Evolutionary conservation across 2,329 filamentous ascomycete species (phyloP).

Genomic region (Monosporascus sp.): DNA sequence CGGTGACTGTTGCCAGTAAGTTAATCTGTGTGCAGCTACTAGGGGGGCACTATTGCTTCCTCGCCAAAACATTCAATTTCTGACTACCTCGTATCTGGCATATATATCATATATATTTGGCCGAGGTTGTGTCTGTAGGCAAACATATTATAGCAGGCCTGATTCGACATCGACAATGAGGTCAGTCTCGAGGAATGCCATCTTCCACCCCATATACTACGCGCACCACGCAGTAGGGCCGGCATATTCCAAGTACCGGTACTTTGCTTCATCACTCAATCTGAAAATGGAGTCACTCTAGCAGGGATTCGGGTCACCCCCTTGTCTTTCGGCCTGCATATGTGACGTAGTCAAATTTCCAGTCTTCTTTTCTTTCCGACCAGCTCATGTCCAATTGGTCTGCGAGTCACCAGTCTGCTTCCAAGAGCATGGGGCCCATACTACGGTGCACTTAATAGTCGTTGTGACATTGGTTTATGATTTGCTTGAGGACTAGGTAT

Average conservation of each 20-base stretch:
- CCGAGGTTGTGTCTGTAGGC: no score
- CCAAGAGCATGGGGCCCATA: not conserved
- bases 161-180: not conserved
- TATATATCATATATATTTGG: no score
- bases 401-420: not conserved
- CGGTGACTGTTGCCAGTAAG: not conserved
- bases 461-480: no score
- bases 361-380: not conserved
- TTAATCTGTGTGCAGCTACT: not conserved
- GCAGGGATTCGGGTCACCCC: not conserved
- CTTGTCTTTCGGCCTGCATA: not conserved
- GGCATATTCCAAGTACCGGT: not conserved
- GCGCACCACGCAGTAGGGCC: not conserved
- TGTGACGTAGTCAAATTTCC: slow-evolving; percentile 1
- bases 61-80: not conserved
- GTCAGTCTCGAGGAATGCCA: not conserved
- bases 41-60: not conserved
- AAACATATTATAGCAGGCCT: no score
- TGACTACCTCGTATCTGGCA: no score
- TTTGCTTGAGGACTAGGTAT: no score
- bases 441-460: no score
- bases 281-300: not conserved
- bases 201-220: not conserved
- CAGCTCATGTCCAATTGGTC: not conserved
- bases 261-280: not conserved